Conservation (phyloP, 1,139 yeast genomes). For the Pneumocystis jirovecii region DNA sequence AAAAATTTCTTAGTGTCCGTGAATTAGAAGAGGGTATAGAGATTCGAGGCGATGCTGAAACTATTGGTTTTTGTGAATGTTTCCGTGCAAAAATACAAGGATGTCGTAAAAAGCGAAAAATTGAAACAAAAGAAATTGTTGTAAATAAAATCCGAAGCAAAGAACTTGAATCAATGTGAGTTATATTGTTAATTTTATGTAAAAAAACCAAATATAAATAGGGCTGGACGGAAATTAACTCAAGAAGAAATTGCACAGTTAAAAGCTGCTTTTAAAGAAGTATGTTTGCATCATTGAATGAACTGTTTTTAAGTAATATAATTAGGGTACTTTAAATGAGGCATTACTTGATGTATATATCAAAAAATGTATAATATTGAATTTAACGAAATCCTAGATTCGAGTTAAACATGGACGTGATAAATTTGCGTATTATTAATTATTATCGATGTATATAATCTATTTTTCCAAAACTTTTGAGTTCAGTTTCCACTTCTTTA, state of each 20-base stretch:
- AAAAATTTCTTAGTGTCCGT: constrained; percentile 4
- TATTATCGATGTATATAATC: constrained; percentile 15
- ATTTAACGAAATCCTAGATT: not conserved
- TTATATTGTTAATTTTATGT: not conserved
- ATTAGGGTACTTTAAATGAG: constrained; percentile 10
- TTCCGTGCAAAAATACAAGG: not conserved
- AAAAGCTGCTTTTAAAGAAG: constrained; percentile 5
- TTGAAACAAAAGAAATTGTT: not conserved
- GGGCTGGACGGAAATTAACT: constrained; percentile 10
- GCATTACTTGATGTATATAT: constrained; percentile 12
- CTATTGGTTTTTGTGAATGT: constrained; percentile 6
- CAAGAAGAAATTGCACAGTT: constrained; percentile 8
- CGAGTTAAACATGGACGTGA: not conserved
- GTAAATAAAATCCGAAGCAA: not conserved
- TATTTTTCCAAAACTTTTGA: constrained; percentile 16
- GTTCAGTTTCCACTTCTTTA: constrained; percentile 19
- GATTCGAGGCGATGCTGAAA: constrained; percentile 4
- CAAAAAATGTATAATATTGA: constrained; percentile 3
- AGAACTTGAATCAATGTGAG: constrained; percentile 6
- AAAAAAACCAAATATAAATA: not conserved
- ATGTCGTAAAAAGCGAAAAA: not conserved
- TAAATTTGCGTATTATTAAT: constrained; percentile 7
- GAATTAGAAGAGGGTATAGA: not conserved
- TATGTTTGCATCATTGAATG: not conserved
- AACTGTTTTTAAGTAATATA: not conserved